Evolutionary conservation across 257 asterid genomes (phyloP).

Genomic region (Avicennia marina): DNA sequence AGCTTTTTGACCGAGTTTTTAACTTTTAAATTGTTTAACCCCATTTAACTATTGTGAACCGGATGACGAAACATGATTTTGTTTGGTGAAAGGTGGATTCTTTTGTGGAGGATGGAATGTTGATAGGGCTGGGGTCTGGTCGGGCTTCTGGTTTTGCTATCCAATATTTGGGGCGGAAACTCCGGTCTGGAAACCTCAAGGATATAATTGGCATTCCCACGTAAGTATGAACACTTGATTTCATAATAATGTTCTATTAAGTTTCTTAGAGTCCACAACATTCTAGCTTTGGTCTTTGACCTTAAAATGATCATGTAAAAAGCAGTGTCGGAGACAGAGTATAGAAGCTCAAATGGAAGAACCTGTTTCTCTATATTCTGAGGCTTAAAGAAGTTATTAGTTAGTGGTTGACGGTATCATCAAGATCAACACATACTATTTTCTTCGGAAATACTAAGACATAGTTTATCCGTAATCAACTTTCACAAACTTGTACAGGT

Average conservation of each 20-base stretch:
- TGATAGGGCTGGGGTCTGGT: constrained; percentile 70
- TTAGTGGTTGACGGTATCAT: neutral
- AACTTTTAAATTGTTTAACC: neutral
- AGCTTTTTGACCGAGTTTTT: neutral
- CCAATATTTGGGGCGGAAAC: constrained; percentile 64
- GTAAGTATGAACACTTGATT: constrained; percentile 30
- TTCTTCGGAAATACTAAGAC: neutral
- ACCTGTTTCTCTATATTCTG: neutral
- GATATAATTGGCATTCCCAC: constrained; percentile 55
- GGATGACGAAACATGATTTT: constrained; percentile 4
- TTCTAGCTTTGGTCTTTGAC: too few relatives aligned
- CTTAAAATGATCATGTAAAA: neutral
- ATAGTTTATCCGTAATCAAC: too few relatives aligned
- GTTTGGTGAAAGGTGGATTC: constrained; percentile 54
- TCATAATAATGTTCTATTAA: neutral
- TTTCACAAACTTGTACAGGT: too few relatives aligned
- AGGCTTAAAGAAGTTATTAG: neutral
- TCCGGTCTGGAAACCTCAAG: constrained; percentile 49
- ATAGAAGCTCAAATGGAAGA: neutral
- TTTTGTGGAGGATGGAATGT: constrained; percentile 69
- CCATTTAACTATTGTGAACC: neutral
- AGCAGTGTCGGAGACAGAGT: too few relatives aligned
- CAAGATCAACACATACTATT: neutral
- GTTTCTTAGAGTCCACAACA: too few relatives aligned
- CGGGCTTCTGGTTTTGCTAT: constrained; percentile 63